Percentiles rank a stretch among this genome's conserved stretches.
These are phyloP conservation scores for Epicoccum nigrum DNA, from an alignment of 2,329 filamentous ascomycete genomes.

Conservation along the genomic window DNA sequence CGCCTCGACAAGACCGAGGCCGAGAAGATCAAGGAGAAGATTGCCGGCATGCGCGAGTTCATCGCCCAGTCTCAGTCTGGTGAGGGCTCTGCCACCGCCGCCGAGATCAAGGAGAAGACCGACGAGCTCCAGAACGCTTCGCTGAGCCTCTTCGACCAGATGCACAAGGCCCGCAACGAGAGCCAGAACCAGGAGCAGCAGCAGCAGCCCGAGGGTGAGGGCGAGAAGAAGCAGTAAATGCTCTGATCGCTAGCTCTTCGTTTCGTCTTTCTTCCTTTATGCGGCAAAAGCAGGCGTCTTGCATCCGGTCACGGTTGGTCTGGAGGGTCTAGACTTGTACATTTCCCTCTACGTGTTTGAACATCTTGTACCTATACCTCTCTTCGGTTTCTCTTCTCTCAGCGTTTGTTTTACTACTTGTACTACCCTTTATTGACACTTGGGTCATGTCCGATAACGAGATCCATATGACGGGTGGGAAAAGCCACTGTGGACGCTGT, in stretches of 20 bases:
- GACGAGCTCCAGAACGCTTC: constrained; percentile 96
- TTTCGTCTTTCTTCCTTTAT: constrained; percentile 32
- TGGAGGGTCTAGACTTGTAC: constrained; percentile 43
- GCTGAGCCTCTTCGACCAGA: constrained; percentile 98
- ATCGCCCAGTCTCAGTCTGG: constrained; percentile 94
- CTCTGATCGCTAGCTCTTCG: constrained; percentile 23
- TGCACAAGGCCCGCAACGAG: constrained; percentile 93
- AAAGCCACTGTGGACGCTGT: constrained; percentile 27
- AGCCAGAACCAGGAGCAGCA: constrained; percentile 53
- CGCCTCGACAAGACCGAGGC: constrained; percentile 96
- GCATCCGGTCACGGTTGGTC: constrained; percentile 41
- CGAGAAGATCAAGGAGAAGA: constrained; percentile 93
- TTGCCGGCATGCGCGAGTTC: constrained; percentile 80
- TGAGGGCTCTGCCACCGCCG: constrained; percentile 82
- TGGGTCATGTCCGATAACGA: constrained; percentile 31
- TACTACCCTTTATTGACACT: constrained; percentile 33
- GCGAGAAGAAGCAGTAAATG: constrained; percentile 73
- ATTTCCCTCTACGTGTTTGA: constrained; percentile 34
- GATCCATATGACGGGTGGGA: constrained; percentile 29
- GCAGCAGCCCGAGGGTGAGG: constrained; percentile 58
- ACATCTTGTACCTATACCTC: constrained; percentile 46
- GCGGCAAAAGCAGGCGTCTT: constrained; percentile 48
- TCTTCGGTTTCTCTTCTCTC: constrained; percentile 39
- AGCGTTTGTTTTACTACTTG: constrained; percentile 40
- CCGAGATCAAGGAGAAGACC: constrained; percentile 97